Evolutionary conservation across 2,329 filamentous ascomycete species (phyloP).

Genomic region (Verticillium nubilum): DNA sequence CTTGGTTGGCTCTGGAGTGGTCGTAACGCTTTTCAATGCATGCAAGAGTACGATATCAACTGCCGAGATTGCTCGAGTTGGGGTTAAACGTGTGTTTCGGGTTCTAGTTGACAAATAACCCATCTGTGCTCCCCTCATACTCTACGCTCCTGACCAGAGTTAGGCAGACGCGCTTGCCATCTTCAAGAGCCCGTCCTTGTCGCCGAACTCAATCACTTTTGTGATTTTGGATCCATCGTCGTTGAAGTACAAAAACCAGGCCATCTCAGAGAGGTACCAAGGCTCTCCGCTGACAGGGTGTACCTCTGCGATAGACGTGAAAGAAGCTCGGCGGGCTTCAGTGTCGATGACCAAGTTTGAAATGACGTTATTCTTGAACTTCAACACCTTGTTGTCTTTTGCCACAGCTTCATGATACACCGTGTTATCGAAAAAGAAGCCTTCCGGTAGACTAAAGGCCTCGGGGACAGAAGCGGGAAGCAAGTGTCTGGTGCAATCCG

Average conservation of each 20-base stretch:
- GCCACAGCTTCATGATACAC: background rate
- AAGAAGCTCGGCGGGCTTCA: slow-evolving; percentile 3
- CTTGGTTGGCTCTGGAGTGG: no score
- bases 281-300: background rate
- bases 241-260: slow-evolving; percentile 4
- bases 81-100: no score
- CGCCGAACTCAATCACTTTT: slow-evolving; percentile 22
- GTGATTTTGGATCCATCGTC: slow-evolving; percentile 5
- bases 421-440: background rate
- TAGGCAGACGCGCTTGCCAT: no score
- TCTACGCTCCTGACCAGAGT: no score
- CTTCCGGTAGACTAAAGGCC: background rate
- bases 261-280: background rate
- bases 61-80: no score
- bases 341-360: slow-evolving; percentile 7
- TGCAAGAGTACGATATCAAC: no score
- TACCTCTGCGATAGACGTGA: slow-evolving; percentile 1
- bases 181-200: slow-evolving; percentile 27
- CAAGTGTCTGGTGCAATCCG: slow-evolving; percentile 4
- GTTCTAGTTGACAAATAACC: no score
- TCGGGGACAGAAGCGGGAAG: background rate
- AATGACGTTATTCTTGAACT: background rate
- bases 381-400: background rate
- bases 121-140: no score
- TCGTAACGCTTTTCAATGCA: no score